Conservation (phyloP, 768 basidiomycete species). For the Suillus hirtellus region DNA sequence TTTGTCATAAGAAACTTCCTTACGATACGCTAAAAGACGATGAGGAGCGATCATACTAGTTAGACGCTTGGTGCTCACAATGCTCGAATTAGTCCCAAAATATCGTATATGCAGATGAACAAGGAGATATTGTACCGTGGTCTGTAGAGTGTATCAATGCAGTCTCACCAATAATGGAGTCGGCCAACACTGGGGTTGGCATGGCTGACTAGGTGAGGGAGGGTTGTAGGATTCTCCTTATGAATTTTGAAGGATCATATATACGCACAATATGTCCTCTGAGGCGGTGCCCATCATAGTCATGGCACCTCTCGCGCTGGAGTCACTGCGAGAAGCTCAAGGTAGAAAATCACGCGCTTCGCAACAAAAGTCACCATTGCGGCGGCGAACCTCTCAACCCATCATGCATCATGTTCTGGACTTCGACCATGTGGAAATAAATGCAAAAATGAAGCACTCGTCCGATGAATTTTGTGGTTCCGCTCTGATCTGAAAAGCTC, state of each 20-base stretch:
- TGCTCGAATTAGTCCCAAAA: slow-evolving; percentile 1
- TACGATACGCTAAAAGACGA: background rate
- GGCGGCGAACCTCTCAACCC: background rate
- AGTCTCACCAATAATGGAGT: too few species aligned
- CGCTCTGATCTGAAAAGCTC: background rate
- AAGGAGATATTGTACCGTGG: background rate
- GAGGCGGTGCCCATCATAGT: background rate
- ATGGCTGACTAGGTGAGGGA: background rate
- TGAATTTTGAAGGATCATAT: background rate
- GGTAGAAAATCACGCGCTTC: background rate
- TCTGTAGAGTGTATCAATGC: background rate
- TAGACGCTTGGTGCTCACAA: slow-evolving; percentile 3
- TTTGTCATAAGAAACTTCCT: background rate
- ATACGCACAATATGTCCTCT: background rate
- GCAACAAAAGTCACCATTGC: background rate
- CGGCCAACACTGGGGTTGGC: background rate
- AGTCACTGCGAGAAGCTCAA: background rate
- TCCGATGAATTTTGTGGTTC: background rate
- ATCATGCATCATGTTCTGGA: background rate
- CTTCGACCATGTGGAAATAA: background rate
- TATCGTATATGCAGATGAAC: slow-evolving; percentile 14
- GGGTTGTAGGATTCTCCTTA: background rate
- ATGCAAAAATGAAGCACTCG: background rate
- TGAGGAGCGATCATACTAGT: background rate
- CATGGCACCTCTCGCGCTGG: background rate